Conservation (phyloP, 2,329 filamentous ascomycete genomes). For the Ascochyta pisi region DNA sequence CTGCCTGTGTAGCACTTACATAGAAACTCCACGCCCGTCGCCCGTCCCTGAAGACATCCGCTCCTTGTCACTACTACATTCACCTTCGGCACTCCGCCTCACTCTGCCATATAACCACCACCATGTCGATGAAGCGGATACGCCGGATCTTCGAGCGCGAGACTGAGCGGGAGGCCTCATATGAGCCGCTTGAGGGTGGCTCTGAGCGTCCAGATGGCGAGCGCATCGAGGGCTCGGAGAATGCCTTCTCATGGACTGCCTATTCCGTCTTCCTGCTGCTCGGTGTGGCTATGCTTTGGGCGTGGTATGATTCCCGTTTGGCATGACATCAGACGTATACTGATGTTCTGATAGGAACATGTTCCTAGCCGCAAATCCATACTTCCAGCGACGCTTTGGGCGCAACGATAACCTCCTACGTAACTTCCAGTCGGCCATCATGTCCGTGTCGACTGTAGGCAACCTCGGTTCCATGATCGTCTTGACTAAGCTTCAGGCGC, state of each 20-base stretch:
- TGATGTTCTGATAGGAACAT: slow-evolving; percentile 76
- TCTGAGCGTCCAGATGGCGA: slow-evolving; percentile 45
- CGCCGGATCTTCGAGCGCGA: slow-evolving; percentile 39
- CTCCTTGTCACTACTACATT: slow-evolving; percentile 17
- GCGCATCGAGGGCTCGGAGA: slow-evolving; percentile 34
- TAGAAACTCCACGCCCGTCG: not conserved
- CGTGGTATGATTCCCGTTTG: slow-evolving; percentile 69
- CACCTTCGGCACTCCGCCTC: slow-evolving; percentile 17
- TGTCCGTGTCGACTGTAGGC: slow-evolving; percentile 83
- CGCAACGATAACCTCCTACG: slow-evolving; percentile 72
- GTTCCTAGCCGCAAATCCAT: slow-evolving; percentile 94
- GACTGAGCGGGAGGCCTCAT: slow-evolving; percentile 33
- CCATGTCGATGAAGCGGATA: slow-evolving; percentile 46
- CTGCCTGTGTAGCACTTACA: slow-evolving; percentile 18
- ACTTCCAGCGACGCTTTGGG: slow-evolving; percentile 84
- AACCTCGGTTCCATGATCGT: slow-evolving; percentile 79
- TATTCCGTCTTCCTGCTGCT: slow-evolving; percentile 86
- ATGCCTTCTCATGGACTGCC: slow-evolving; percentile 79
- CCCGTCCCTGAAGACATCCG: slow-evolving; percentile 11
- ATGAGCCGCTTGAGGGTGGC: slow-evolving; percentile 50
- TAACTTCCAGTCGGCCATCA: slow-evolving; percentile 89
- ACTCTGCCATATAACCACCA: slow-evolving; percentile 1
- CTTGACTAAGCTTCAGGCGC: slow-evolving; percentile 79
- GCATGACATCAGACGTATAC: not conserved
- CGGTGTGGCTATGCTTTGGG: slow-evolving; percentile 95